Percentiles rank a stretch among this genome's conserved stretches.
phyloP scores from a whole-genome alignment of 2,329 filamentous ascomycete genomes.

The Zasmidium citrigriseum region DNA sequence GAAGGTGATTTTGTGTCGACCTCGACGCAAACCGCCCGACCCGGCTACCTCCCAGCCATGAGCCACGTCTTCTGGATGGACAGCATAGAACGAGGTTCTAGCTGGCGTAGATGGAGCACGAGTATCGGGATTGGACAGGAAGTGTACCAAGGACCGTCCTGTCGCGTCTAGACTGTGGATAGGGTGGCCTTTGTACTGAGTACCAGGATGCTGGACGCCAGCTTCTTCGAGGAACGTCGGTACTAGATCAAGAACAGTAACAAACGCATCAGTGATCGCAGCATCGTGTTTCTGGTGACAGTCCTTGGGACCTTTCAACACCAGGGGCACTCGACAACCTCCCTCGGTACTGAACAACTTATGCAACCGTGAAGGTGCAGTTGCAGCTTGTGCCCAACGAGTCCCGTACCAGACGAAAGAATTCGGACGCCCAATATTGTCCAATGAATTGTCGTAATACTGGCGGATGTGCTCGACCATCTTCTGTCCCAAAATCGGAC shows the following conservation, averaged over 20 bases:
- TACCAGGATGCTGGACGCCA: background rate
- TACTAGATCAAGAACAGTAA: background rate
- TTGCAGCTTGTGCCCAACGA: background rate
- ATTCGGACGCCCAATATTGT: background rate
- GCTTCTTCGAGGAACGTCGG: background rate
- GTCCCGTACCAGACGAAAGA: background rate
- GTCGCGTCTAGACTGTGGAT: background rate
- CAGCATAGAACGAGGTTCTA: background rate
- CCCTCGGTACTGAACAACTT: background rate
- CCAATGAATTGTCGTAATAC: background rate
- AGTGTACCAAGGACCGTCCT: background rate
- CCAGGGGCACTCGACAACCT: background rate
- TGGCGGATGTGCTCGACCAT: background rate
- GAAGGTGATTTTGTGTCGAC: background rate
- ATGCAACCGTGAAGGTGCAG: background rate
- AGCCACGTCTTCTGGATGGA: background rate
- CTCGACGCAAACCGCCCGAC: background rate
- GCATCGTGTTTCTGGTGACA: background rate
- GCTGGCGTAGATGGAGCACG: background rate
- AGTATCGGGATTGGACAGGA: background rate
- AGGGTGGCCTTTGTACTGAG: background rate
- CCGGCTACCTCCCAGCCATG: background rate
- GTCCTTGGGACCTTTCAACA: background rate
- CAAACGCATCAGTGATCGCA: background rate
- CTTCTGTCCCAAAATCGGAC: background rate